Conservation (phyloP, 208 protist species). For the Tritrichomonas foetus region DNA sequence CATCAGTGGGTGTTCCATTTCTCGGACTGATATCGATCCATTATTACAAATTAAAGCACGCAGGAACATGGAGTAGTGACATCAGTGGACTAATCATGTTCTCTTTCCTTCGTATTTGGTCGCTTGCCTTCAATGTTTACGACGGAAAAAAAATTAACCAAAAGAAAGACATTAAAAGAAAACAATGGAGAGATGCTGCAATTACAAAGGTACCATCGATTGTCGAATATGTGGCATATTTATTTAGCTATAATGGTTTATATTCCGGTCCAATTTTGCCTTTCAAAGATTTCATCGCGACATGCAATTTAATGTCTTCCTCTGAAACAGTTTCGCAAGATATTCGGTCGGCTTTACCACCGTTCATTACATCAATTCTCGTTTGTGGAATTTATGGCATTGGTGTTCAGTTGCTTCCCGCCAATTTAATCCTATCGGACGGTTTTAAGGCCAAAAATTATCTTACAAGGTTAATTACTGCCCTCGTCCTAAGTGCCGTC, state of each 20-base stretch:
- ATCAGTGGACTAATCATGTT: conserved; percentile 2
- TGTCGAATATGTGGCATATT: background rate
- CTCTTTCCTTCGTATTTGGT: background rate
- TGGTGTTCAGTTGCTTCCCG: background rate
- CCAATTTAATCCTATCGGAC: background rate
- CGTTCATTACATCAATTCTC: background rate
- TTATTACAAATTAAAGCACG: no score
- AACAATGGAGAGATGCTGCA: background rate
- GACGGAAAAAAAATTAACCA: background rate
- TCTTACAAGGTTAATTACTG: background rate
- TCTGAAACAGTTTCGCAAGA: background rate
- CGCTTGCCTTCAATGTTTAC: background rate
- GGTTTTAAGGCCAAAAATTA: background rate
- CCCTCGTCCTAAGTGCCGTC: background rate
- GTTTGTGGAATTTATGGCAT: background rate
- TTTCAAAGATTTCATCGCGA: background rate
- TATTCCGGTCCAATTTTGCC: background rate
- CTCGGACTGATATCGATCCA: no score
- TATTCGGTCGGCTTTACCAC: background rate
- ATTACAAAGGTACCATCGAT: background rate
- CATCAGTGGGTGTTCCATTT: no score
- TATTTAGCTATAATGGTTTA: conserved; percentile 12
- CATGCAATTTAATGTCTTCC: background rate
- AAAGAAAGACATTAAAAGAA: background rate
- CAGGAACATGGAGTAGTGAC: background rate